Conservation (phyloP, 306 rosid genomes). For the Gynostemma pentaphyllum region DNA sequence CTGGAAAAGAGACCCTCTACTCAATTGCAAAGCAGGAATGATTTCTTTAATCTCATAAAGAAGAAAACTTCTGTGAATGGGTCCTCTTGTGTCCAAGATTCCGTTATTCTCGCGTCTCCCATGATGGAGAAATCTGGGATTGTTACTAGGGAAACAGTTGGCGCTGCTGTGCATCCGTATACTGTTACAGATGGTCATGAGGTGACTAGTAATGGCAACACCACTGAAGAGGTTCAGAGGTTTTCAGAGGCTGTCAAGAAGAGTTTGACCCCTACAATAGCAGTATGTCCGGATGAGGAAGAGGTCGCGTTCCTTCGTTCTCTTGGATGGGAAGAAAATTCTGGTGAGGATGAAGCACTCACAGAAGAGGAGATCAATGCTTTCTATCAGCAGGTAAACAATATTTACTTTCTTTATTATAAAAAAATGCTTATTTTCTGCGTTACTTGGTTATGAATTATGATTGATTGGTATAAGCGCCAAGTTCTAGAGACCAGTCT, state of each 20-base stretch:
- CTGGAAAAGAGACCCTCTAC: slow-evolving; percentile 68
- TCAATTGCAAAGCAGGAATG: slow-evolving; percentile 88
- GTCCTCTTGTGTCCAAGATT: slow-evolving; percentile 38
- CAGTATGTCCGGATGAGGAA: slow-evolving; percentile 70
- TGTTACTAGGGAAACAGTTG: slow-evolving; percentile 29
- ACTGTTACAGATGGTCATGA: slow-evolving; percentile 37
- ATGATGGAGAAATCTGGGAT: slow-evolving; percentile 46
- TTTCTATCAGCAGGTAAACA: slow-evolving; percentile 62
- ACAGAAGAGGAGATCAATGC: slow-evolving; percentile 91
- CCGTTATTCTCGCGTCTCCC: slow-evolving; percentile 45
- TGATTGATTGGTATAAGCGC: background rate
- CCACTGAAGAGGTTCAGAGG: slow-evolving; percentile 37
- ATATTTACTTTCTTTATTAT: background rate
- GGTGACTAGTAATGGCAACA: slow-evolving; percentile 42
- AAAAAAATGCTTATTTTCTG: background rate
- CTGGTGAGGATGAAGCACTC: slow-evolving; percentile 84
- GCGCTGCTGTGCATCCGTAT: slow-evolving; percentile 34
- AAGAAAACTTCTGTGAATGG: slow-evolving; percentile 53
- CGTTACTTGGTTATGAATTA: background rate
- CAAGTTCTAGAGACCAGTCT: background rate
- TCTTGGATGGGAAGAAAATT: slow-evolving; percentile 95
- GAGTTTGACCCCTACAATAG: slow-evolving; percentile 26
- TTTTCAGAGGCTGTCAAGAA: slow-evolving; percentile 26
- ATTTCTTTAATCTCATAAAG: slow-evolving; percentile 78
- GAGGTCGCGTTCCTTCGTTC: slow-evolving; percentile 93